Evolutionary conservation across 352 stramenopile species (phyloP), one percentile per base, ranked within the genome.

Genomic region (Labyrinthula sp.): DNA sequence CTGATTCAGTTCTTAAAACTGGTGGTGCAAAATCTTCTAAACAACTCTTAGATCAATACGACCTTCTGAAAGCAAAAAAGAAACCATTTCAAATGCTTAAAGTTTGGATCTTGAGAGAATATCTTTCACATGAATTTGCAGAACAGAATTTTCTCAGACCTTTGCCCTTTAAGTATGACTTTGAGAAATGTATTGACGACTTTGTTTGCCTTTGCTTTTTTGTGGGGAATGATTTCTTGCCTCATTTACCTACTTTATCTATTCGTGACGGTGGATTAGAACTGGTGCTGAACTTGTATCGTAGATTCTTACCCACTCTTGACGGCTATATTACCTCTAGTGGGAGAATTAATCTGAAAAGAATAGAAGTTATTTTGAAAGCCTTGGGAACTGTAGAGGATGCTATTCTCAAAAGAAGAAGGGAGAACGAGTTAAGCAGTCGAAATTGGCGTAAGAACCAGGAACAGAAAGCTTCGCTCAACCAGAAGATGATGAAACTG

Each of bases 211-310:
- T 87, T 0, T 97, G 86, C 66, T 97, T 97, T 65, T 95, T 99
- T 60, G 84, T 97, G 1, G 79, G 80, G 0, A 95, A 95, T 68
- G 89, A 97, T 72, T 98, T 98, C 64, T 64, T 98, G 47, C 89
- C 88, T 27, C 88, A 96, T 63, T 62, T 97, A 30, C 89, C 89
- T 3, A 92, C 74, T 40, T 71, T 97, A 23, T 87, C 95, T 57
- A 97, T 99, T 68, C 77, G 84, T 33, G 87, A 96, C 58, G 86
- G 88, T n/a, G 89, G 79, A 0, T 61, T 99, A 26, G 85, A 95
- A 63, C 93, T 92, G 55, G 63, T 99, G 18, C 86, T 97, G 24
- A 82, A 94, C 57, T 74, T 95, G 15, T 99, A 99, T 66, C 82
- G 77, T 57, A 47, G 71, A 3, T 39, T 82, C 27, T 58, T 83